Base-by-base conservation (phyloP, 768 basidiomycete genomes). In the Infundibulicybe gibba region DNA sequence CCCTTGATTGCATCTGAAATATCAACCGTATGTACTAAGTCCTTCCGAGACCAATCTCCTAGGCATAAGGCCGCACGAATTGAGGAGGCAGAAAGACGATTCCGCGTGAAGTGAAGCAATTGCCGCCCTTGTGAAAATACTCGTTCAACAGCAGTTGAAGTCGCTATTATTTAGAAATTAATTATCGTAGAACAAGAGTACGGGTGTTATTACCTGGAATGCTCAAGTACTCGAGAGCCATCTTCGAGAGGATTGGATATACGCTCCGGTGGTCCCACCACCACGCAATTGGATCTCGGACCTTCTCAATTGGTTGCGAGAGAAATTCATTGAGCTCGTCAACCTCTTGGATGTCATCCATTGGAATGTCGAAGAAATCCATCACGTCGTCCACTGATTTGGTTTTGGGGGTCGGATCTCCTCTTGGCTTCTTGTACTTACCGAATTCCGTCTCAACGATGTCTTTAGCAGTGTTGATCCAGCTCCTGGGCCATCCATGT, bases 161-260 rank as follows among this genome's bases (percentile, higher is more conserved):
- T 59, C 10, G 54, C 54, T 61, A 40, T 38, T 15, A 30, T 32
- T 30, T 21, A 33, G 32, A 34, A 34, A 34, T 14, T 38, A 19
- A 10, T 10, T 8, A 33, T 12, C 44, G 39, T 11, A 31, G 40
- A 32, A 17, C 38, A 34, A 17, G 0, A 25, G 40, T 15, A 20
- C 5, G 47, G 16, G 32, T 6, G 15, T 5, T 48, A 50, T 19
- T 50, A 61, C 60, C 54, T 25, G 58, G 61, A 17, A 61, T 57
- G 9, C 42, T 49, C 3, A 63, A 49, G 37, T 62, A 63, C 30
- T 66, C 54, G 0, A 62, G 45, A 9, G 57, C 65, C 66, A 67
- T 65, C 0, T 53, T 41, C 4, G 57, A 55, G 11, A 63, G 52
- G 2, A 40, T 33, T 5, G 60, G 59, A 43, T 56, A 63, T 10